Evolutionary conservation across 2,329 filamentous ascomycete species (phyloP).

Genomic region (Chaetoscypha palmicola): DNA sequence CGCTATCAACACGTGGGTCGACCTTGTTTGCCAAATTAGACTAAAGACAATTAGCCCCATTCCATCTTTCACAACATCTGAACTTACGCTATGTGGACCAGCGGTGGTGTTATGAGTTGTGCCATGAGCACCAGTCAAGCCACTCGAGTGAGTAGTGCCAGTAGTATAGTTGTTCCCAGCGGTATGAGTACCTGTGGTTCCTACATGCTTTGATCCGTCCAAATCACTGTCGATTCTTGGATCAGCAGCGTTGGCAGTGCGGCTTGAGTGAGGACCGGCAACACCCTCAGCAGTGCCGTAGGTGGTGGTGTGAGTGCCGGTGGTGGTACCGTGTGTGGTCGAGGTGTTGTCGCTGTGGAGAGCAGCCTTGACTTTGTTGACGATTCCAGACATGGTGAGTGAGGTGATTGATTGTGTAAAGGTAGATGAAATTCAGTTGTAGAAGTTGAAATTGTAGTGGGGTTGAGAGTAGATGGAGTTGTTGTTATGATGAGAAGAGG

Average conservation of each 20-base stretch:
- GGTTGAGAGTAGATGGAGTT: no score
- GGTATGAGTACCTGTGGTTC: constrained; percentile 6
- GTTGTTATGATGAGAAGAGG: no score
- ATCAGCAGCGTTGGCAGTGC: constrained; percentile 40
- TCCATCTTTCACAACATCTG: neutral
- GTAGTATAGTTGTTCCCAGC: constrained; percentile 1
- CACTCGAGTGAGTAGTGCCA: constrained; percentile 4
- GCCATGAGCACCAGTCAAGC: constrained; percentile 3
- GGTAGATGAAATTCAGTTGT: neutral
- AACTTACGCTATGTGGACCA: constrained; percentile 4
- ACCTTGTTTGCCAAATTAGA: constrained; percentile 39
- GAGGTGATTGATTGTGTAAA: neutral
- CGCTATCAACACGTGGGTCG: constrained; percentile 45
- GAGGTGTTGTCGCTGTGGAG: constrained; percentile 28
- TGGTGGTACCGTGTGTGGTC: constrained; percentile 11
- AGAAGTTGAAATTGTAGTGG: neutral
- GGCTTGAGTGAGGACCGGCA: constrained; percentile 21
- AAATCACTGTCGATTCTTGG: constrained; percentile 45
- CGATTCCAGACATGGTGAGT: constrained; percentile 37
- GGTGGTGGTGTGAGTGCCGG: constrained; percentile 7
- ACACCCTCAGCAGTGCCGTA: constrained; percentile 13
- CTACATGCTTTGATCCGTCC: constrained; percentile 23
- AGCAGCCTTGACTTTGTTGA: constrained; percentile 43
- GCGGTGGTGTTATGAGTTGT: neutral
- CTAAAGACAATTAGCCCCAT: neutral